These are phyloP conservation scores for Monilinia fructigena DNA, from an alignment of 2,329 filamentous ascomycete genomes.

Conservation along the genomic window DNA sequence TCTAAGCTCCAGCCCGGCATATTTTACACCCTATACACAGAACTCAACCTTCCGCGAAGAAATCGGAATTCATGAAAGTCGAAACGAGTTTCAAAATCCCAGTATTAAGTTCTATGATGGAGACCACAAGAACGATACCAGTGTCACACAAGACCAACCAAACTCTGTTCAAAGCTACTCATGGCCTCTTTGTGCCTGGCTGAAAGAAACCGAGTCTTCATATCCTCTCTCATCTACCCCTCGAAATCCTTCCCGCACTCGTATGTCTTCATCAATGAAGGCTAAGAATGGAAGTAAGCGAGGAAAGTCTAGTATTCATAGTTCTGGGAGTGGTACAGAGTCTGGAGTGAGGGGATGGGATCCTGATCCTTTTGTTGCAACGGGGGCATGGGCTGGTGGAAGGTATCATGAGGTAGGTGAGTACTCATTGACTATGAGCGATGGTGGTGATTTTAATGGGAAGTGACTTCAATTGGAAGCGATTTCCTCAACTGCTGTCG, in stretches of 20 bases:
- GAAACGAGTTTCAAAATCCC: not conserved
- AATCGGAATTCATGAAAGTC: too few species aligned
- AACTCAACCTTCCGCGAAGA: too few species aligned
- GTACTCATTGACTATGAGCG: slow-evolving; percentile 30
- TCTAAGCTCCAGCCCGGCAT: not conserved
- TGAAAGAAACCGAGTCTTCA: not conserved
- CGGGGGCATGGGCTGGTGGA: slow-evolving; percentile 30
- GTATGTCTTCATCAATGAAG: slow-evolving; percentile 14
- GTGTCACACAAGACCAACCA: not conserved
- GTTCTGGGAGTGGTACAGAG: slow-evolving; percentile 25
- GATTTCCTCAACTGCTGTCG: not conserved
- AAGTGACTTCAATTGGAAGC: not conserved
- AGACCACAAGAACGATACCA: not conserved
- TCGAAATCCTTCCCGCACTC: slow-evolving; percentile 10
- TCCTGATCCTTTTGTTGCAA: slow-evolving; percentile 23
- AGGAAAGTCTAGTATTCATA: slow-evolving; percentile 27
- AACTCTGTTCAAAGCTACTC: not conserved
- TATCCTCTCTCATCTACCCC: not conserved
- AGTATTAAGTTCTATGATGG: not conserved
- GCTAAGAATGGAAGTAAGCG: slow-evolving; percentile 28
- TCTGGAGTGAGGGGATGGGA: slow-evolving; percentile 24
- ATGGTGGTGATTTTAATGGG: slow-evolving; percentile 9
- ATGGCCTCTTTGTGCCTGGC: slow-evolving; percentile 6
- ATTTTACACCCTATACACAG: not conserved
- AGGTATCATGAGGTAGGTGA: not conserved